A percentile compares a stretch with the other conserved stretches of the same genome.
phyloP scores from a whole-genome alignment of 305 asterid genomes.

The Solanum hybrid region DNA sequence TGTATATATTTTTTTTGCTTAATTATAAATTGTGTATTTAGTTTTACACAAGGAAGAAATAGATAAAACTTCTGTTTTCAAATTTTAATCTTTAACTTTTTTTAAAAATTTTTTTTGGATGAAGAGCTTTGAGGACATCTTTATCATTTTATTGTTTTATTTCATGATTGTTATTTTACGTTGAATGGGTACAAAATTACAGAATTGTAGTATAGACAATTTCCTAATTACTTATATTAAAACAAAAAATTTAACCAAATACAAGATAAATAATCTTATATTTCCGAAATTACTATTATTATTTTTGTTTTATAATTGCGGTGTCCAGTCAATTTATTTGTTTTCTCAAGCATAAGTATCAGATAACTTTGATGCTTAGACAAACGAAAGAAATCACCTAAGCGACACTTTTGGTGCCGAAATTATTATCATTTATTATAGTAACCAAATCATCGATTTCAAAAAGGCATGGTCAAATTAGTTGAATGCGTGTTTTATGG shows the following conservation, averaged over 20 bases:
- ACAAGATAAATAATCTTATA: not conserved
- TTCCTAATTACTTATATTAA: not conserved
- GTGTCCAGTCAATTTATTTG: not conserved
- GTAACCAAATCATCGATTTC: not conserved
- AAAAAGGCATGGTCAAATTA: not conserved
- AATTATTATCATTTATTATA: not conserved
- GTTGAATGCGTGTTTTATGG: not conserved
- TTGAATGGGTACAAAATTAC: not conserved
- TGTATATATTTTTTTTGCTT: not conserved
- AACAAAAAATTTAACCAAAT: not conserved
- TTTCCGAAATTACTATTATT: not conserved
- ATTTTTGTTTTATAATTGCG: not conserved
- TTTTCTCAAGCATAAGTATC: not conserved
- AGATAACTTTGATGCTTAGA: not conserved
- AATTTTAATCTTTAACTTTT: no score
- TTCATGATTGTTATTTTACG: not conserved
- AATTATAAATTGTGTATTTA: not conserved
- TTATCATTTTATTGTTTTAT: not conserved
- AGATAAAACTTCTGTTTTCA: no score
- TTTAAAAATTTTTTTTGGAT: no score
- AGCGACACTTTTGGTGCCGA: not conserved
- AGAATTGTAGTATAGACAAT: not conserved
- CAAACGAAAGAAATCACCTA: not conserved
- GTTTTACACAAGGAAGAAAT: not conserved
- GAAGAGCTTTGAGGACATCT: not conserved